Evolutionary conservation across 371 early-diverging fungal genomes (phyloP).

Genomic region (Mortierella sp.): DNA sequence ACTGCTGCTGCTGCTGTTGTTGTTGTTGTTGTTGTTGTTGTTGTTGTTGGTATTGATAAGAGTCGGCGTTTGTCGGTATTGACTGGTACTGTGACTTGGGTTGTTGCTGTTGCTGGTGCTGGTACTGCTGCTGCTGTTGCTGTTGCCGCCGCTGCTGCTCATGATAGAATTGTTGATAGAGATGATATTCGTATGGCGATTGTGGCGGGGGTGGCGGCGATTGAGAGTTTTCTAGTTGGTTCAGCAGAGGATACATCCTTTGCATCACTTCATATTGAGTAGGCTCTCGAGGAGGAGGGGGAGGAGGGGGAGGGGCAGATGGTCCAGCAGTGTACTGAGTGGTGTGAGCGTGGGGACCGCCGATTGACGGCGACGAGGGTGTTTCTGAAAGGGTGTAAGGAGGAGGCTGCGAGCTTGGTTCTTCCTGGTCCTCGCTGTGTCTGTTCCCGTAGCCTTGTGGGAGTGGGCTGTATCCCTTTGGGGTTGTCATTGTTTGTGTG

Average conservation of each 20-base stretch:
- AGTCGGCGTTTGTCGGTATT: neutral
- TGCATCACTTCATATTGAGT: neutral
- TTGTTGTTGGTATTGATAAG: neutral
- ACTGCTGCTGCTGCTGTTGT: neutral
- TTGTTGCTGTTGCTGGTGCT: neutral
- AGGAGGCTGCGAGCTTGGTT: slow-evolving; percentile 9
- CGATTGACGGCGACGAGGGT: slow-evolving; percentile 6
- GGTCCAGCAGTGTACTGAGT: neutral
- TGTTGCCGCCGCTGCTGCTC: slow-evolving; percentile 1
- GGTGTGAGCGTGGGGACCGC: neutral
- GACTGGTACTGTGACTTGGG: neutral
- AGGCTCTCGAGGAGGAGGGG: neutral
- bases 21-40: neutral
- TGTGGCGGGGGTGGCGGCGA: neutral
- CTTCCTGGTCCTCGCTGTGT: neutral
- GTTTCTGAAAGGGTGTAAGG: slow-evolving; percentile 19
- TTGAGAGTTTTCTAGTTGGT: neutral
- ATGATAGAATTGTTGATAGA: too few relatives aligned
- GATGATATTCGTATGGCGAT: neutral
- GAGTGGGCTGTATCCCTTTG: neutral
- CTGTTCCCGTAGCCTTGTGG: neutral
- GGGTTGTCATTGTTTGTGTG: neutral
- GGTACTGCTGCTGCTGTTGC: slow-evolving; percentile 4
- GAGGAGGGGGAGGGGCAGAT: neutral
- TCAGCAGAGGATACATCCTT: neutral